A percentile compares a stretch with the other conserved stretches of the same genome.
These are phyloP conservation scores for Tylopilus plumbeoviolaceoides DNA, from an alignment of 768 basidiomycete genomes.

Conservation along the genomic window DNA sequence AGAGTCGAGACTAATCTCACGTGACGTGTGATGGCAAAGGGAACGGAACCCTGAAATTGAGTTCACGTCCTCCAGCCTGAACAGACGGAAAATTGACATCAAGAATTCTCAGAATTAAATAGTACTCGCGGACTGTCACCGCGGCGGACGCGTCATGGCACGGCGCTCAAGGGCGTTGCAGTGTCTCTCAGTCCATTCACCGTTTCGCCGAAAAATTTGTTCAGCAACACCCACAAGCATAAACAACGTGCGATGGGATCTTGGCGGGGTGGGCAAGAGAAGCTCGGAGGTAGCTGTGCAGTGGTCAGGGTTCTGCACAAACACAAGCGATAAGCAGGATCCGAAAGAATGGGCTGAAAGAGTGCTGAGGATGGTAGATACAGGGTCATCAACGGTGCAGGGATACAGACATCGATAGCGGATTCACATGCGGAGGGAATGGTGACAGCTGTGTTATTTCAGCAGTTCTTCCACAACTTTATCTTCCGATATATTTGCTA, in stretches of 20 bases:
- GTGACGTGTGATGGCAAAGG: neutral
- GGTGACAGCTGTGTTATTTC: slow-evolving; percentile 39
- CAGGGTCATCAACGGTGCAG: slow-evolving; percentile 23
- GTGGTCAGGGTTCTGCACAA: slow-evolving; percentile 6
- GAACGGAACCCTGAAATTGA: slow-evolving; percentile 1
- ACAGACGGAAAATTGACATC: neutral
- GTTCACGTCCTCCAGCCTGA: neutral
- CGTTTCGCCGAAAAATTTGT: neutral
- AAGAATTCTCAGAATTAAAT: neutral
- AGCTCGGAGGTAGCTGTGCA: neutral
- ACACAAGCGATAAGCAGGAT: slow-evolving; percentile 11
- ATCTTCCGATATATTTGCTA: slow-evolving; percentile 76
- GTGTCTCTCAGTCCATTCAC: neutral
- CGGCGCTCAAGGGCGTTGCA: neutral
- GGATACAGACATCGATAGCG: slow-evolving; percentile 22
- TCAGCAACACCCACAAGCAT: slow-evolving; percentile 5
- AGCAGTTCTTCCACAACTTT: slow-evolving; percentile 83
- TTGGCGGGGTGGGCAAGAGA: slow-evolving; percentile 4
- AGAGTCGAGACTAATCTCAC: too few species aligned
- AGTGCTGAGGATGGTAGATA: slow-evolving; percentile 19
- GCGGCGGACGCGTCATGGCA: neutral
- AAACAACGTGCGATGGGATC: slow-evolving; percentile 5
- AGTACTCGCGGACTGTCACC: neutral
- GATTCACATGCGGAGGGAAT: slow-evolving; percentile 26
- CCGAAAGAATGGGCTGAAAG: slow-evolving; percentile 15